Conservation (phyloP, 805 yeast genomes). For the Saccharomycopsis malanga region DNA sequence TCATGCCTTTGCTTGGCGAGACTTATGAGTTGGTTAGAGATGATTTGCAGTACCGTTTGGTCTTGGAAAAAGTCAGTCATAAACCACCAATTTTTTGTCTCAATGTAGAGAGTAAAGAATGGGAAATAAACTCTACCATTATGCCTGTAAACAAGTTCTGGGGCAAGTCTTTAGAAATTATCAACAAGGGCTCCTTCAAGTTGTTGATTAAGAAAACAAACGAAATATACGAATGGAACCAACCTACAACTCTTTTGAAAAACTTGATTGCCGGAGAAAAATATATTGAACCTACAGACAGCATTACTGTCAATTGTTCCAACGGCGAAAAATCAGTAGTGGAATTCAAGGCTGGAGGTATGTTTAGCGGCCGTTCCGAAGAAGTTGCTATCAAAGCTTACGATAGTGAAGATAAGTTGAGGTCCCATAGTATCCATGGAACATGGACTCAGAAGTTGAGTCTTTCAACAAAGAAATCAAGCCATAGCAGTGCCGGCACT, state of each 20-base stretch:
- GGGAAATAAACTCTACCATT: constrained; percentile 63
- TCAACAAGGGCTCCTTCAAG: constrained; percentile 62
- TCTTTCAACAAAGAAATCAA: constrained; percentile 29
- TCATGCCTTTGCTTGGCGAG: constrained; percentile 91
- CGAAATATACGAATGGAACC: constrained; percentile 68
- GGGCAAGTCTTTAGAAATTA: constrained; percentile 88
- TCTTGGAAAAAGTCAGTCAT: constrained; percentile 84
- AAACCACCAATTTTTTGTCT: constrained; percentile 82
- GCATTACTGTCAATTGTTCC: constrained; percentile 59
- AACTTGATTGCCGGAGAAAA: constrained; percentile 93
- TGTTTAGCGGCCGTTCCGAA: constrained; percentile 84
- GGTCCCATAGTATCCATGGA: constrained; percentile 39
- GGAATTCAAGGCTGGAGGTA: constrained; percentile 72
- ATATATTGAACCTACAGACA: constrained; percentile 78
- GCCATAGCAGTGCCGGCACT: constrained; percentile 28
- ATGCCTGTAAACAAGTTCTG: constrained; percentile 83
- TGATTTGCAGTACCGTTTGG: constrained; percentile 63
- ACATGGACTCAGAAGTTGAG: constrained; percentile 74
- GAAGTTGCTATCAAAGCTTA: constrained; percentile 37
- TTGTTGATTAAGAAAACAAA: constrained; percentile 53
- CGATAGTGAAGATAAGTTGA: constrained; percentile 22
- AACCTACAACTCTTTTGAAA: constrained; percentile 75
- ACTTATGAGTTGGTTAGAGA: constrained; percentile 86
- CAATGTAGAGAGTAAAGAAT: constrained; percentile 60
- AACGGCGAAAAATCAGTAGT: constrained; percentile 64